phyloP scores from a whole-genome alignment of 805 yeast species.

The Maudiozyma pseudohumilis region DNA sequence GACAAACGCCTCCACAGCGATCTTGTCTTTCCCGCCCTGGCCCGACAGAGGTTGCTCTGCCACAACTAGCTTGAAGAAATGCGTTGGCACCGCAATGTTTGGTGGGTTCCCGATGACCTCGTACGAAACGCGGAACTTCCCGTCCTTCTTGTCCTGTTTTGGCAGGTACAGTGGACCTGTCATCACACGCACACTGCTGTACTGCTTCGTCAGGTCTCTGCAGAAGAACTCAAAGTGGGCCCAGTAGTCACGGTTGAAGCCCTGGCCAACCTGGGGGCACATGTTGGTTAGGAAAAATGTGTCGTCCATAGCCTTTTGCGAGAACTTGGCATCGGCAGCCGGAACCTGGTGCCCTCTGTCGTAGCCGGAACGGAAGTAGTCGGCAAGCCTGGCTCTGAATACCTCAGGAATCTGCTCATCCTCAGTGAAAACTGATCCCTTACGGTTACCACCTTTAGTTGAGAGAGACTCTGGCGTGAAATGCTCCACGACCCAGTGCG shows the following conservation, averaged over 20 bases:
- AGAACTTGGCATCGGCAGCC: constrained; percentile 91
- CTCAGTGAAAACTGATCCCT: constrained; percentile 74
- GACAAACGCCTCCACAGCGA: constrained; percentile 87
- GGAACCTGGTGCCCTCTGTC: constrained; percentile 98
- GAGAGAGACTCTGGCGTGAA: constrained; percentile 63
- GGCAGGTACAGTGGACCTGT: constrained; percentile 94
- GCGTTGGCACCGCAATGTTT: constrained; percentile 93
- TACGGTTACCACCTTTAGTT: constrained; percentile 56
- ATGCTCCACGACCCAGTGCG: constrained; percentile 82
- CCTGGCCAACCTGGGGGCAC: constrained; percentile 96
- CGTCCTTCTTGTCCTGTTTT: constrained; percentile 57
- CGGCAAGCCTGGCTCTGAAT: constrained; percentile 69
- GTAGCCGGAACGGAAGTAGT: constrained; percentile 89
- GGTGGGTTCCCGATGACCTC: constrained; percentile 97
- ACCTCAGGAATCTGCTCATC: constrained; percentile 70
- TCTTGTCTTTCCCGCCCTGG: constrained; percentile 15
- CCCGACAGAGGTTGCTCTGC: constrained; percentile 53
- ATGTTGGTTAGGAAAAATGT: constrained; percentile 85
- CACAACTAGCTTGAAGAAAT: constrained; percentile 82
- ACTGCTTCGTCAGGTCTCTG: constrained; percentile 62
- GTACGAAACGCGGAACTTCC: constrained; percentile 73
- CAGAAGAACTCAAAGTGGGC: constrained; percentile 90
- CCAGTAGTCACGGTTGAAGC: constrained; percentile 97
- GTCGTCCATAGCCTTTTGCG: constrained; percentile 88
- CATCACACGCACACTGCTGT: constrained; percentile 69